Base-by-base conservation (phyloP, 257 asterid genomes). In the Solanum appendiculatum region DNA sequence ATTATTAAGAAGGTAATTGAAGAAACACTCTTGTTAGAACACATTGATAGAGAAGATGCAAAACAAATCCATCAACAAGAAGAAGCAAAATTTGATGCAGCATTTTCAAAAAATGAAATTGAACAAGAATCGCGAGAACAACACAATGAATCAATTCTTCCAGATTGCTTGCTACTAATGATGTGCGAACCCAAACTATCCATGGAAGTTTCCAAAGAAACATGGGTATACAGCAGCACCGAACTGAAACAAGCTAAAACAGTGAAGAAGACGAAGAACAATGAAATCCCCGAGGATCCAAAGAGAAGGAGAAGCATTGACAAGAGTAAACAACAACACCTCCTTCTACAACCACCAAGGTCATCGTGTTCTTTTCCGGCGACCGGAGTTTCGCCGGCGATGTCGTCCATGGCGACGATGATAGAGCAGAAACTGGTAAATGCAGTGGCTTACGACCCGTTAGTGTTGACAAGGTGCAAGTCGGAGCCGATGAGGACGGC, bases 101-200 rank as follows among this genome's bases (percentile, higher is more conserved):
- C 5, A 15, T 51, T 31, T 42, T 82, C 64, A 69, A 89, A 86
- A 27, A 91, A 86, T 85, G 85, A 87, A 40, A 87, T 10, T 85
- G 27, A 48, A 48, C 13, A 48, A 48, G 37, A 46, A 54, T 54
- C 64, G 64, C 1, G 25, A 54, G 20, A 54, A 73, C 31, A 36
- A 20, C 78, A 70, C 15, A 73, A 34, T 15, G 27, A 81, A 81
- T 81, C 85, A 31, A 91, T 86, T 54, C 81, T 97, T 87, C 98
- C 99, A 6, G 98, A 96, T 34, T 96, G 99, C 88, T 89, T 97
- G 92, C 87, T 96, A 51, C 68, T 96, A 85, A 97, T 97, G 99
- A 97, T 96, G 99, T 92, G 96, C 69, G 99, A 97, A 85, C 99
- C 99, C 18, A 97, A 97, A 92, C 89, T 96, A 2, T 96, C 99